These are phyloP conservation scores for Candida nemodendra DNA, from an alignment of 805 yeast species.

Conservation along the genomic window DNA sequence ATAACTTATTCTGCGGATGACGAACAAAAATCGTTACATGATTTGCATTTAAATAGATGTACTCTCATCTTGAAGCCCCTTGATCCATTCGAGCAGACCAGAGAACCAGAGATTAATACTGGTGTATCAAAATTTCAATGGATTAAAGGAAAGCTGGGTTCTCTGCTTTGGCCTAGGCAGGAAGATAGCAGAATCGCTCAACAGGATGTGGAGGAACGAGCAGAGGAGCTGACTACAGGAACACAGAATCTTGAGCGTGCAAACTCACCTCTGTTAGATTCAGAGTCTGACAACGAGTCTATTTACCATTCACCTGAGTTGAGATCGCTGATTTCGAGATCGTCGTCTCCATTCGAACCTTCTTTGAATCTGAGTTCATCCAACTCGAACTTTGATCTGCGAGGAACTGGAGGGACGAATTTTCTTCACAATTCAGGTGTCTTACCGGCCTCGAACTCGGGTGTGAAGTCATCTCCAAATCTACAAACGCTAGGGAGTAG, in stretches of 20 bases:
- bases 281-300: slow-evolving; percentile 24
- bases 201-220: not conserved
- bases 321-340: slow-evolving; percentile 18
- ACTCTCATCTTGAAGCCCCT: slow-evolving; percentile 70
- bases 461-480: slow-evolving; percentile 9
- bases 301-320: slow-evolving; percentile 28
- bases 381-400: slow-evolving; percentile 24
- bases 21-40: slow-evolving; percentile 52
- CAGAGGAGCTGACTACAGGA: not conserved
- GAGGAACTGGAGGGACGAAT: slow-evolving; percentile 19
- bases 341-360: slow-evolving; percentile 22
- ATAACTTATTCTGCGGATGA: slow-evolving; percentile 61
- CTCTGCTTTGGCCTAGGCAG: slow-evolving; percentile 8
- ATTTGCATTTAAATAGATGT: slow-evolving; percentile 63
- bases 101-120: slow-evolving; percentile 10
- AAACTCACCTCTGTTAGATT: slow-evolving; percentile 9
- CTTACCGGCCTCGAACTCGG: slow-evolving; percentile 6
- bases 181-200: not conserved
- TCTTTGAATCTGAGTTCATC: slow-evolving; percentile 22
- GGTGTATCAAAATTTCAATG: slow-evolving; percentile 22
- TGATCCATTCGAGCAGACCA: slow-evolving; percentile 26
- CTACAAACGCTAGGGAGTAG: slow-evolving; percentile 6
- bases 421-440: slow-evolving; percentile 8
- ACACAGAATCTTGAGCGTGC: not conserved
- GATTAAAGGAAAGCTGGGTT: slow-evolving; percentile 24